Evolutionary conservation across 176 grass and related monocot species (phyloP).

Genomic region (Carex pumila): DNA sequence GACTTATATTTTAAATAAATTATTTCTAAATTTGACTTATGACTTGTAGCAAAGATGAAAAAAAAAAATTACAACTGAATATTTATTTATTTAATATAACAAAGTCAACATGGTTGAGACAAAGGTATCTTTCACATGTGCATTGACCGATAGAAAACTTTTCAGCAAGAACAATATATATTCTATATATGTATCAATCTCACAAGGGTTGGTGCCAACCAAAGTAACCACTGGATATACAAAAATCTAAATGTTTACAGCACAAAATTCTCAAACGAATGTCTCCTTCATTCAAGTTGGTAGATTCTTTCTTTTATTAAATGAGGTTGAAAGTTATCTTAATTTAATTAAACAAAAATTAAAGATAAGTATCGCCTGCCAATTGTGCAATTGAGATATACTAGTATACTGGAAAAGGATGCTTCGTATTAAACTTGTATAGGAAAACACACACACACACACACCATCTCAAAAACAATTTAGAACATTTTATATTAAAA

Average conservation of each 20-base stretch:
- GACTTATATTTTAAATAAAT: background rate
- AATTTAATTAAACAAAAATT: background rate
- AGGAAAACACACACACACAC: too few species aligned
- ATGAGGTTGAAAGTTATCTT: background rate
- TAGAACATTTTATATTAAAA: background rate
- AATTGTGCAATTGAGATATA: background rate
- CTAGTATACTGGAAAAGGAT: background rate
- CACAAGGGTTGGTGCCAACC: background rate
- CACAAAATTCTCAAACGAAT: background rate
- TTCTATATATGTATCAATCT: background rate
- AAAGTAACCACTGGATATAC: background rate
- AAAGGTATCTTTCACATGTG: background rate
- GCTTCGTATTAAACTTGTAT: background rate
- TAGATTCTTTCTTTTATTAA: background rate
- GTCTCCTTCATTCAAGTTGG: background rate
- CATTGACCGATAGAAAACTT: background rate
- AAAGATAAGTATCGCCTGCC: background rate
- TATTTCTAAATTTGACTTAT: background rate
- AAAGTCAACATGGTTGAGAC: background rate
- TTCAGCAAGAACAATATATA: background rate
- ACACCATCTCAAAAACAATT: background rate
- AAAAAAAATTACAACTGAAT: background rate
- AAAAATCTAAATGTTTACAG: background rate
- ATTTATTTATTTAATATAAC: background rate
- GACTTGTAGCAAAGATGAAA: background rate